phyloP scores from a whole-genome alignment of 495 filamentous ascomycete genomes.

The Talaromyces borbonicus region DNA sequence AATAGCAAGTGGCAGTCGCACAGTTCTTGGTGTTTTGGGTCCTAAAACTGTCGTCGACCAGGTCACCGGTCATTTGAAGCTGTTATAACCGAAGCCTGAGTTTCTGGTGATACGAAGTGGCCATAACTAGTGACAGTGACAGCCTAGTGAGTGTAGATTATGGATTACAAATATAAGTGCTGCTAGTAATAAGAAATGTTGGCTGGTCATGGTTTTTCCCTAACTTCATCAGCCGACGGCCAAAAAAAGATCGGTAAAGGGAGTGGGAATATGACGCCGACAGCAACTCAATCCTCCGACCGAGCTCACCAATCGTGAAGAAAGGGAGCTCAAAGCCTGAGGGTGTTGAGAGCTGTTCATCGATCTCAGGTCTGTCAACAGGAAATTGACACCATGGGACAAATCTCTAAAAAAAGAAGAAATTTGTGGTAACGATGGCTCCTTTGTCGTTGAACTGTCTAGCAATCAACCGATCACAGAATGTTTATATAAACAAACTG shows the following conservation, averaged over 20 bases:
- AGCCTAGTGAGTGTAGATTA: not conserved
- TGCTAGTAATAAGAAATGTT: slow-evolving; percentile 41
- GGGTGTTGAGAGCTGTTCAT: slow-evolving; percentile 36
- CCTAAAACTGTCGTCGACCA: slow-evolving; percentile 79
- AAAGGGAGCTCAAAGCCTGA: slow-evolving; percentile 60
- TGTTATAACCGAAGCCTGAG: no score
- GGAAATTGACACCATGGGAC: slow-evolving; percentile 73
- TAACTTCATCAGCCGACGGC: slow-evolving; percentile 73
- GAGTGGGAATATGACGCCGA: slow-evolving; percentile 81
- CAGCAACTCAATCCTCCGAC: slow-evolving; percentile 45
- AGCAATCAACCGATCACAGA: slow-evolving; percentile 61
- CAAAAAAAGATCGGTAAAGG: slow-evolving; percentile 56
- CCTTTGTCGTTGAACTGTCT: slow-evolving; percentile 80
- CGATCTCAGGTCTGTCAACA: slow-evolving; percentile 87
- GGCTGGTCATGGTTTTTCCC: slow-evolving; percentile 75
- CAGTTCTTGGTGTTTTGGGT: slow-evolving; percentile 82
- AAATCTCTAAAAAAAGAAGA: no score
- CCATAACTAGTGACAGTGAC: no score
- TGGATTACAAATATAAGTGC: not conserved
- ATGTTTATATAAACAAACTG: slow-evolving; percentile 33
- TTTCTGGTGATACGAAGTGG: no score
- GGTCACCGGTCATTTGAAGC: slow-evolving; percentile 81
- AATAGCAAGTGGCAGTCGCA: slow-evolving; percentile 85
- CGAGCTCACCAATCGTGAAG: slow-evolving; percentile 50
- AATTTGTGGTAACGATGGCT: slow-evolving; percentile 46